These are phyloP conservation scores for Kurtzmaniella quercitrusa DNA, from an alignment of 1,139 yeast genomes.

Conservation along the genomic window DNA sequence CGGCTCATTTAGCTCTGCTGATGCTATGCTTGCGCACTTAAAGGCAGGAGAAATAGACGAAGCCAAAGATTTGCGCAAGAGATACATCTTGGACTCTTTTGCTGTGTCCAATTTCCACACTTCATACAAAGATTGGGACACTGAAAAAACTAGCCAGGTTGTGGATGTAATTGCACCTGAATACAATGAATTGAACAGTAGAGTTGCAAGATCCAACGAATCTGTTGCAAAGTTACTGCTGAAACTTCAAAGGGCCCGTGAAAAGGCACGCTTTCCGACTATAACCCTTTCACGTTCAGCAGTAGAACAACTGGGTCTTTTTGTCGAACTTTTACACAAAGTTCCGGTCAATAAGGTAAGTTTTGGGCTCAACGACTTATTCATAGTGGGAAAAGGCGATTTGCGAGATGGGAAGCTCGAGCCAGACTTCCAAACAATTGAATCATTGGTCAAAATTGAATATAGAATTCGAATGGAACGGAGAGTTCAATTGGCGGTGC, in stretches of 20 bases:
- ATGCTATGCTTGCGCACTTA: slow-evolving; percentile 6
- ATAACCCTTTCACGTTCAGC: slow-evolving; percentile 29
- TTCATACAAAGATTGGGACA: slow-evolving; percentile 31
- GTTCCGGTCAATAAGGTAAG: slow-evolving; percentile 1
- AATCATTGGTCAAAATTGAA: slow-evolving; percentile 31
- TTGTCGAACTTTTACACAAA: slow-evolving; percentile 5
- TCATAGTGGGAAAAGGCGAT: slow-evolving; percentile 22
- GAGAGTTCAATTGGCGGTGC: slow-evolving; percentile 34
- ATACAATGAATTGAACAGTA: slow-evolving; percentile 30
- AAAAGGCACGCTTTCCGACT: slow-evolving; percentile 25
- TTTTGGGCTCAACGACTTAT: slow-evolving; percentile 21
- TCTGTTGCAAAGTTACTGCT: slow-evolving; percentile 20
- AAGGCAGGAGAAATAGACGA: slow-evolving; percentile 3
- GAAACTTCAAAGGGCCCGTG: slow-evolving; percentile 23
- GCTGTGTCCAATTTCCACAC: slow-evolving; percentile 28
- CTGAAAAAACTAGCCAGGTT: slow-evolving; percentile 16
- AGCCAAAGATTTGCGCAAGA: slow-evolving; percentile 15
- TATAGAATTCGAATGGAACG: slow-evolving; percentile 28
- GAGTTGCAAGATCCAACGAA: slow-evolving; percentile 26
- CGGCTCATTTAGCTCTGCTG: slow-evolving; percentile 10
- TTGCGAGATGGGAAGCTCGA: slow-evolving; percentile 15
- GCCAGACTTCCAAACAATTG: slow-evolving; percentile 29
- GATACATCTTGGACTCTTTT: slow-evolving; percentile 33
- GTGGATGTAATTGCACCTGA: slow-evolving; percentile 20
- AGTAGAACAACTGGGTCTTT: slow-evolving; percentile 17